phyloP scores from a whole-genome alignment of 2,329 filamentous ascomycete species.

The Xylariales sp. region DNA sequence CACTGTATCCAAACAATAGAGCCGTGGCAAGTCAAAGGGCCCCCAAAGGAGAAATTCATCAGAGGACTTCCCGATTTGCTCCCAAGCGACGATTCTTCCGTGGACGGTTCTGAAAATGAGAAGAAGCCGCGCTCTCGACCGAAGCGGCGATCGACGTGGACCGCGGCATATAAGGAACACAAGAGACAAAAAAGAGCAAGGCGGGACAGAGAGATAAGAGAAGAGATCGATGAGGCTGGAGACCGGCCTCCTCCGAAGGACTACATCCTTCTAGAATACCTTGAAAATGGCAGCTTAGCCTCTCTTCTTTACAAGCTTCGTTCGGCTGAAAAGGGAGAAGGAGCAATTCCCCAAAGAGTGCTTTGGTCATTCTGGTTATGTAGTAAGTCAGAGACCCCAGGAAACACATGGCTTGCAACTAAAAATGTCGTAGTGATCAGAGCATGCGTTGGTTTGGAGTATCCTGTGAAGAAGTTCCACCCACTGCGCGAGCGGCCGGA shows the following conservation, averaged over 20 bases:
- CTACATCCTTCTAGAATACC: neutral
- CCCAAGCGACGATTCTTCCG: neutral
- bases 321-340: too few species aligned
- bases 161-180: too few species aligned
- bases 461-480: neutral
- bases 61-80: too few species aligned
- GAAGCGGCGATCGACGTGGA: too few species aligned
- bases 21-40: neutral
- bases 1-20: neutral
- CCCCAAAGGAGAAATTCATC: neutral
- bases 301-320: neutral
- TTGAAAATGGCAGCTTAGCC: neutral
- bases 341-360: neutral
- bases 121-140: too few species aligned
- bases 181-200: neutral
- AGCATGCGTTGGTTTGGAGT: neutral
- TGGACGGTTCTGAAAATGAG: too few species aligned
- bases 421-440: neutral
- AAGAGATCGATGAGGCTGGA: neutral
- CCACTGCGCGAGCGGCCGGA: neutral
- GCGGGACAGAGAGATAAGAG: neutral
- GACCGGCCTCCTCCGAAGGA: neutral
- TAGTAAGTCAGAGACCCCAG: neutral
- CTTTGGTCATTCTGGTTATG: slow-evolving; percentile 1
- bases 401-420: neutral